Evolutionary conservation across 2,329 filamentous ascomycete genomes (phyloP).

Genomic region (Exophiala sideris): DNA sequence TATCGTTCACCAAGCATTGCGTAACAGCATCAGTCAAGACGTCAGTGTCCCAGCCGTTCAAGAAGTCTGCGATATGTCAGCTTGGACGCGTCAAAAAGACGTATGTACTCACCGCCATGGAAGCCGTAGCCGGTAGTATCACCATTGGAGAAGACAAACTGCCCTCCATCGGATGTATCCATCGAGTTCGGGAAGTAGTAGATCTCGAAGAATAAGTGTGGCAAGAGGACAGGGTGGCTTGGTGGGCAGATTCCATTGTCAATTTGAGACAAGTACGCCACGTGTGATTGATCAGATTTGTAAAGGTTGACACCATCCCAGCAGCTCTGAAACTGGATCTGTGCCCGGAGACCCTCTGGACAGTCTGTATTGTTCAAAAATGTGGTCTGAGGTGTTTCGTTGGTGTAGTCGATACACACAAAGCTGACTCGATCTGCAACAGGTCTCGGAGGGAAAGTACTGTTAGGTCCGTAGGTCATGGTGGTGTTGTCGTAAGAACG

Average conservation of each 20-base stretch:
- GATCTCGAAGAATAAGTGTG: slow-evolving; percentile 76
- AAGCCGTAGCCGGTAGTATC: slow-evolving; percentile 73
- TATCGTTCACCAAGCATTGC: slow-evolving; percentile 57
- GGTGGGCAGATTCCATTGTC: slow-evolving; percentile 72
- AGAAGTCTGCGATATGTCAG: slow-evolving; percentile 59
- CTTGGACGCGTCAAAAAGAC: slow-evolving; percentile 41
- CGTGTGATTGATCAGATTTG: slow-evolving; percentile 58
- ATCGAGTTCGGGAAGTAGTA: slow-evolving; percentile 43
- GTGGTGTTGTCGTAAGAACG: slow-evolving; percentile 16
- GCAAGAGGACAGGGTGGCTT: slow-evolving; percentile 63
- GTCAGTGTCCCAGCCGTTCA: slow-evolving; percentile 68
- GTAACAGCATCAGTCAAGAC: slow-evolving; percentile 69
- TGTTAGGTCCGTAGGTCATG: slow-evolving; percentile 13
- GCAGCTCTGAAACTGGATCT: slow-evolving; percentile 84
- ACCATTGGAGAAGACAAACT: slow-evolving; percentile 73
- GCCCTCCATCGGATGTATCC: slow-evolving; percentile 53
- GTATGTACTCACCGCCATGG: slow-evolving; percentile 62
- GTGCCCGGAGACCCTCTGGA: slow-evolving; percentile 71
- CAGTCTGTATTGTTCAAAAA: slow-evolving; percentile 75
- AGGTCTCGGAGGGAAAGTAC: slow-evolving; percentile 39
- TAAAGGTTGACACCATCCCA: slow-evolving; percentile 70
- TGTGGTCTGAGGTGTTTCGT: slow-evolving; percentile 63
- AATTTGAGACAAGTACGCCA: slow-evolving; percentile 74
- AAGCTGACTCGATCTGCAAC: slow-evolving; percentile 71
- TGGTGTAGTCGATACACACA: slow-evolving; percentile 73